Evolutionary conservation across 228 moss, liverwort and hornwort species (phyloP), one percentile per base, ranked within the genome.

Genomic region (Sphagnum fallax): DNA sequence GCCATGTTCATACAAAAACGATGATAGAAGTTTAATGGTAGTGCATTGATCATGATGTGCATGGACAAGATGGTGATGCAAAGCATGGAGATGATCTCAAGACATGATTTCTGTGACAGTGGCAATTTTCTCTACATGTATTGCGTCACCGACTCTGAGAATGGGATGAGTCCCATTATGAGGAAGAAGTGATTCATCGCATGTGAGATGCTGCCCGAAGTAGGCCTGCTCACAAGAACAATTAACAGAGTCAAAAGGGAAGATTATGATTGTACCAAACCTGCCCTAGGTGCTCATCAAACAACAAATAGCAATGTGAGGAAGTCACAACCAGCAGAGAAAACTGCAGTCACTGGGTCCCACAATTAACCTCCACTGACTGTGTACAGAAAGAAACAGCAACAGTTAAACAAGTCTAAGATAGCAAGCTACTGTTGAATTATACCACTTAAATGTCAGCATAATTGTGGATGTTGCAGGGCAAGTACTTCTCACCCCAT

Each of bases 181-280:
- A n/a, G 76, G 58, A 60, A 64, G 53, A 0, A 72, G 78, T 4
- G 72, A 65, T 58, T 64, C 55, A 49, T 87, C 75, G 49, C 78
- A 92, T 61, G 78, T 83, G 8, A 85, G 75, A 65, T 92, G 87
- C 67, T 90, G 87, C 52, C 92, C 95, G 63, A 95, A 95, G 63
- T 76, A 92, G 16, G 90, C 85, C 90, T 94, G 83, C 59, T 58
- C 65, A 69, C 11, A 32, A 10, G 11, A 8, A 53, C 52, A 18
- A 49, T 6, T 16, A 50, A n/a, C 47, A 65, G 4, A 63, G 4
- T 0, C 6, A 49, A 11, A 51, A 48, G 9, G 16, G n/a, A 57
- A 61, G 60, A 9, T 62, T 5, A 4, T 48, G 32, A 16, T 16
- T 4, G 10, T 18, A 6, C 58, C 0, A 9, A n/a, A 47, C 15